Base-by-base conservation (phyloP, 805 yeast genomes). In the Candida maltosa region DNA sequence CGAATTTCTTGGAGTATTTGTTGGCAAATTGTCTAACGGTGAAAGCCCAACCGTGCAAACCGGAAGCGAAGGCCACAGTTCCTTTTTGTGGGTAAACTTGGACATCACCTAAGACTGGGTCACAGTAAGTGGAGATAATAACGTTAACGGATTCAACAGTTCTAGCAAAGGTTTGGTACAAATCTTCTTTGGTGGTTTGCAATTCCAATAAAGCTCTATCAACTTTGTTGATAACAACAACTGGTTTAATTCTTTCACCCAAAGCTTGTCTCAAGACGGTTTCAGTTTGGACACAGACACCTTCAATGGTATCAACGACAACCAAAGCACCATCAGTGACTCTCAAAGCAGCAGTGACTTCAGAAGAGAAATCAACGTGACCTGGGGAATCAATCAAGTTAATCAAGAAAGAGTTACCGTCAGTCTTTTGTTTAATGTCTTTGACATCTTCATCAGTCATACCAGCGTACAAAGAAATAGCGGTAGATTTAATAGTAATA, bases 21-120 rank as follows among this genome's bases (percentile, higher is more conserved):
- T 77, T 72, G 60, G 97, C 97, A 59, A 91, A 91, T 80, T 91
- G 97, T 75, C 98, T 87, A 67, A 91, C 84, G 59, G 98, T 91
- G 91, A 91, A 91, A 69, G 97, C 97, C 98, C 98, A 91, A 75
- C 98, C 98, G 83, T 91, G 98, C 67, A 91, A 80, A 85, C 97
- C 98, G 71, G 97, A 93, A 79, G 96, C 97, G 75, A 91, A 91
- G 57, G 98, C 98, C 65, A 91, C 96, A 71, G 97, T 91, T 78
- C 98, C 98, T 68, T 74, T 72, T 71, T 91, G 94, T 73, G 98
- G 98, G 95, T 83, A 91, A 51, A 91, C 97, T 79, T 91, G 97
- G 61, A 78, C 83, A 65, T 91, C 97, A 78, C 98, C 98, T 50
- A 91, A 73, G 47, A 77, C 70, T 72, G 78, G 75, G 69, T 91